Evolutionary conservation across 169 alveolate species (phyloP), one percentile per base, ranked within the genome.

Genomic region (Eimeria acervulina): DNA sequence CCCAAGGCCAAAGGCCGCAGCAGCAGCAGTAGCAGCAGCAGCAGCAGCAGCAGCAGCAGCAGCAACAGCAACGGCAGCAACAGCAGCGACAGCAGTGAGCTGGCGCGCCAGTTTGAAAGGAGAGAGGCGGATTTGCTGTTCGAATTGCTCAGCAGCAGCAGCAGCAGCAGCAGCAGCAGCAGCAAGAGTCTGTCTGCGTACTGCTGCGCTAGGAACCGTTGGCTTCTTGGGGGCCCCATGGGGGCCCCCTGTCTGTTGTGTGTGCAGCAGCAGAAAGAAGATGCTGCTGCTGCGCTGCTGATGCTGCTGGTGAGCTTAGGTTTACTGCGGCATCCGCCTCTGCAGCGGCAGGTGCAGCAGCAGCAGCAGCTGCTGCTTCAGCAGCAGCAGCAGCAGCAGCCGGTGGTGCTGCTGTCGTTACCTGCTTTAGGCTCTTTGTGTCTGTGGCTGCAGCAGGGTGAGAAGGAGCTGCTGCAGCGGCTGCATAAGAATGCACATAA

Each of bases 1-100:
- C n/a, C 26, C 66, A 52, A 52, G 10, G 19, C 26, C 66, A 52
- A 19, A 10, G 19, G 66, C 66, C 10, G 66, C 66, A 52, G 66
- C 19, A 52, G 66, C 66, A 52, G 66, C 66, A 52, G 66, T 19
- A 10, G 66, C 66, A 52, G 19, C n/a, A n/a, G 80, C 80, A 68
- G 80, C 66, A 68, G 80, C 80, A 68, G 80, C 80, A 68, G n/a
- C n/a, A 68, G 26, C 80, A n/a, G 80, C 80, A 68, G 80, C 80
- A n/a, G 80, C 80, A 23, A 52, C 19, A 52, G 66, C 66, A 52
- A 19, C 66, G 19, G 66, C 66, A 52, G 66, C 66, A 52, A 52
- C 19, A 52, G 66, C 66, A 52, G 66, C 66, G n/a, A n/a, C n/a
- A n/a, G n/a, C n/a, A n/a, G n/a, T n/a, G n/a, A n/a, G n/a, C n/a